Percentiles rank a stretch among this genome's conserved stretches.
phyloP scores from a whole-genome alignment of 331 rosid genomes.

The Rosa hybrid region DNA sequence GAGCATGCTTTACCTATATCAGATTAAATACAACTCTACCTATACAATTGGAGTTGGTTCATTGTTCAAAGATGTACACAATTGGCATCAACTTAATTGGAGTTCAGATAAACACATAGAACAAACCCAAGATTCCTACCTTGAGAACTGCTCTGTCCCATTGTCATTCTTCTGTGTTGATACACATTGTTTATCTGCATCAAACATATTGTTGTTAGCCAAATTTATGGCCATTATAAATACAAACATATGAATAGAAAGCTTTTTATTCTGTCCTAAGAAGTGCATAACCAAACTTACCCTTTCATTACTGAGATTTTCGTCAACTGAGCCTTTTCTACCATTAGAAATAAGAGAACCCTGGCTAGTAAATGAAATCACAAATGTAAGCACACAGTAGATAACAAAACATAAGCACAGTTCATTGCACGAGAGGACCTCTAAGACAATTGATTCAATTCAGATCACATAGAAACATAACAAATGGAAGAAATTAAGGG shows the following conservation, averaged over 20 bases:
- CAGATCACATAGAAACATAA: too few relatives aligned
- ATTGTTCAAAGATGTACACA: conserved; percentile 19
- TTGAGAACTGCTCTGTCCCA: conserved; percentile 44
- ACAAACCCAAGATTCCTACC: conserved; percentile 40
- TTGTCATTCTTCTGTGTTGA: conserved; percentile 40
- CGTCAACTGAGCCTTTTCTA: too few relatives aligned
- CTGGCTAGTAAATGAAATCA: too few relatives aligned
- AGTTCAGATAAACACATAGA: not conserved
- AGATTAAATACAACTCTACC: too few relatives aligned
- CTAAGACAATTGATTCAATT: too few relatives aligned
- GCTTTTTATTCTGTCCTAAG: not conserved
- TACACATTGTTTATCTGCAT: conserved; percentile 41
- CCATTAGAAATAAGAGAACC: too few relatives aligned
- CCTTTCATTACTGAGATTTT: conserved; percentile 18
- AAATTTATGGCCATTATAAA: not conserved
- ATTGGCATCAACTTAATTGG: conserved; percentile 3
- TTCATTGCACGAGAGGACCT: too few relatives aligned
- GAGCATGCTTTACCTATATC: too few relatives aligned
- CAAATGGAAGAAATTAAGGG: too few relatives aligned
- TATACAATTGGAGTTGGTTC: not conserved
- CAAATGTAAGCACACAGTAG: too few relatives aligned
- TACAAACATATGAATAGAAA: conserved; percentile 4
- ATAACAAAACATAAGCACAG: too few relatives aligned
- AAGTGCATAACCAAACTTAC: conserved; percentile 44
- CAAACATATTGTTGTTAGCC: conserved; percentile 13